These are phyloP conservation scores for Wickerhamiella azyma DNA, from an alignment of 805 yeast species.

Conservation along the genomic window DNA sequence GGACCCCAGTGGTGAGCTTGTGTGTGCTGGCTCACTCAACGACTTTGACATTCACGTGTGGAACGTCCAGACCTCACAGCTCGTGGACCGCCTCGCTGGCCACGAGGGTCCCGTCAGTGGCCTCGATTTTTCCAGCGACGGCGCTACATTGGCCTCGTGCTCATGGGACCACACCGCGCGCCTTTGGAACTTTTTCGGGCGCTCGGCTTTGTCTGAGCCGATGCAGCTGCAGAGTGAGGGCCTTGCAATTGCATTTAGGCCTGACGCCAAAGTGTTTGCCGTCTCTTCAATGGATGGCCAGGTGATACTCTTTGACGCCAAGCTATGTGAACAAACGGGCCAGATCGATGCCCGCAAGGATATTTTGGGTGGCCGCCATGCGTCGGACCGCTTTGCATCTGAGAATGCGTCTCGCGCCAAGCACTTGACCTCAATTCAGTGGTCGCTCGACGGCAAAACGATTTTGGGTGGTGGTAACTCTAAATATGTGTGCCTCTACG, in stretches of 20 bases:
- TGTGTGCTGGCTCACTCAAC: constrained; percentile 87
- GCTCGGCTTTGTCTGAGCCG: constrained; percentile 83
- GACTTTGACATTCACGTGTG: constrained; percentile 85
- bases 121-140: constrained; percentile 74
- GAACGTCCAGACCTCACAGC: constrained; percentile 93
- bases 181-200: constrained; percentile 82
- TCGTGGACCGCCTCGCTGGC: constrained; percentile 76
- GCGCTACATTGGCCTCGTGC: constrained; percentile 67
- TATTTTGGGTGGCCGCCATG: constrained; percentile 63
- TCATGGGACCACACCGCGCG: constrained; percentile 95
- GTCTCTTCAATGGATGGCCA: constrained; percentile 84
- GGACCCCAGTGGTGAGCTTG: constrained; percentile 94
- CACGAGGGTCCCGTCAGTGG: constrained; percentile 94
- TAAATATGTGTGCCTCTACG: constrained; percentile 82
- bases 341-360: constrained; percentile 78
- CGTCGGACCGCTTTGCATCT: constrained; percentile 69
- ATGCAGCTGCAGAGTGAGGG: constrained; percentile 77
- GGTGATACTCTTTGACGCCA: constrained; percentile 70
- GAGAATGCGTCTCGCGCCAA: constrained; percentile 73
- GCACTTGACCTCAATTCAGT: constrained; percentile 65
- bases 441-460: constrained; percentile 79
- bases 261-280: constrained; percentile 85
- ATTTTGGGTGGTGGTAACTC: constrained; percentile 90
- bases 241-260: constrained; percentile 67
- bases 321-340: constrained; percentile 64